Evolutionary conservation across 352 stramenopile species (phyloP).

Genomic region (Paralagenidium karlingii): DNA sequence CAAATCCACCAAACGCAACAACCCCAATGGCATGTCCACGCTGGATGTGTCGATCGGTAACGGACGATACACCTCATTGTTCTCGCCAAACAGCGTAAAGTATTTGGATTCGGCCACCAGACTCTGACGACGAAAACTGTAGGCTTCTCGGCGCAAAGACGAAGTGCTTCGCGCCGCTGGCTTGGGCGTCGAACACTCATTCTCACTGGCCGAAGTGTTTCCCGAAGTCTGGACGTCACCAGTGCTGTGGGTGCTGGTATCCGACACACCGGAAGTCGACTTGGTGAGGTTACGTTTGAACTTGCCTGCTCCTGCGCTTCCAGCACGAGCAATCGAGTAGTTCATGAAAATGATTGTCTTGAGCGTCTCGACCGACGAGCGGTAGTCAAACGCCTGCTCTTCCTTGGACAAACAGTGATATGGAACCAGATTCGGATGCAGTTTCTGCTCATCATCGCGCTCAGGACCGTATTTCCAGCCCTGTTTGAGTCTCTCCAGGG

Average conservation of each 20-base stretch:
- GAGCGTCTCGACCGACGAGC: constrained; percentile 79
- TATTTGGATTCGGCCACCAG: constrained; percentile 61
- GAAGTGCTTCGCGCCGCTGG: constrained; percentile 31
- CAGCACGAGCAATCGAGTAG: constrained; percentile 54
- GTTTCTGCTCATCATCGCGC: constrained; percentile 60
- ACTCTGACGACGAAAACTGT: constrained; percentile 65
- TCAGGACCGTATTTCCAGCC: constrained; percentile 61
- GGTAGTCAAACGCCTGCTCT: constrained; percentile 76
- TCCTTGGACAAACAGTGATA: constrained; percentile 70
- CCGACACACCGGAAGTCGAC: constrained; percentile 26
- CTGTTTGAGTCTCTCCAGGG: constrained; percentile 72
- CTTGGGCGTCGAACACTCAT: constrained; percentile 5
- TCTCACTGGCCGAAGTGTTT: constrained; percentile 6
- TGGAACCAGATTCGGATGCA: constrained; percentile 71
- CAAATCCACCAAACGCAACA: constrained; percentile 67
- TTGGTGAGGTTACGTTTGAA: constrained; percentile 54
- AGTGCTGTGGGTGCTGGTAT: constrained; percentile 3
- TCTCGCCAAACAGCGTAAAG: constrained; percentile 49
- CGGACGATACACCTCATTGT: constrained; percentile 51
- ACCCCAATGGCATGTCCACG: constrained; percentile 41
- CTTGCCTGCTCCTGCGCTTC: constrained; percentile 27
- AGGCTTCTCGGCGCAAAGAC: constrained; percentile 48
- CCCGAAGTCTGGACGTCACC: constrained; percentile 12
- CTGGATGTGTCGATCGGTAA: constrained; percentile 65
- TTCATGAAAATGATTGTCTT: constrained; percentile 85